Percentiles rank a stretch among this genome's conserved stretches.
Evolutionary conservation across 164 flowering plant genomes (phyloP).

Genomic region (Berberis thunbergii): DNA sequence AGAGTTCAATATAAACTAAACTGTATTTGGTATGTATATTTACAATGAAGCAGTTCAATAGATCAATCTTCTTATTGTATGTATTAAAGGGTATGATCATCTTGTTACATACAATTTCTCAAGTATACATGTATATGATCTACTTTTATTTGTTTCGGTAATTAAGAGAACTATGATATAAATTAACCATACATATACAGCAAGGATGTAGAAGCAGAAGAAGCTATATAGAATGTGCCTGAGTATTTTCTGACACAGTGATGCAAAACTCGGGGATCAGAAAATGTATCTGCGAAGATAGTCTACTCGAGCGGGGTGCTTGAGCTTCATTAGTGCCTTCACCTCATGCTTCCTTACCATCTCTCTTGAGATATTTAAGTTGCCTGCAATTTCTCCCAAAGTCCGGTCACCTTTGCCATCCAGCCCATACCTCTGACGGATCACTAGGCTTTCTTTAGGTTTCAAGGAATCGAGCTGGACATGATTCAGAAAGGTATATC

Average conservation of each 20-base stretch:
- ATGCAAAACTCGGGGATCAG: constrained; percentile 15
- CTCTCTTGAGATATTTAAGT: constrained; percentile 89
- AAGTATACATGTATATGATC: no score
- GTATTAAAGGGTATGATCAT: no score
- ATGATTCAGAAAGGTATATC: background rate
- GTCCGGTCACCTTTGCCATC: constrained; percentile 93
- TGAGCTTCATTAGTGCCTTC: constrained; percentile 96
- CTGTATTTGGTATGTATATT: no score
- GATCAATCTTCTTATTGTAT: no score
- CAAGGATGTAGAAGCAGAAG: no score
- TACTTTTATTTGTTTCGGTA: no score
- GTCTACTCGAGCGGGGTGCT: constrained; percentile 86
- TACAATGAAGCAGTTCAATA: no score
- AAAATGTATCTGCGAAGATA: constrained; percentile 63
- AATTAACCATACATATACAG: no score
- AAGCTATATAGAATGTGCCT: no score
- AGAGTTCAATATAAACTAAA: no score
- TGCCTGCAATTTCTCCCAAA: constrained; percentile 90
- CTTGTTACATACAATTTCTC: no score
- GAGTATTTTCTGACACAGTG: background rate
- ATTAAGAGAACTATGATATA: no score
- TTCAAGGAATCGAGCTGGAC: constrained; percentile 86
- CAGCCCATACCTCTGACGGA: constrained; percentile 93
- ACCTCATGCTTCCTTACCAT: constrained; percentile 95
- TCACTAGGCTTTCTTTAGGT: constrained; percentile 97